Base-by-base conservation (phyloP, 768 basidiomycete genomes). In the Omphalotus guepiniiformis region DNA sequence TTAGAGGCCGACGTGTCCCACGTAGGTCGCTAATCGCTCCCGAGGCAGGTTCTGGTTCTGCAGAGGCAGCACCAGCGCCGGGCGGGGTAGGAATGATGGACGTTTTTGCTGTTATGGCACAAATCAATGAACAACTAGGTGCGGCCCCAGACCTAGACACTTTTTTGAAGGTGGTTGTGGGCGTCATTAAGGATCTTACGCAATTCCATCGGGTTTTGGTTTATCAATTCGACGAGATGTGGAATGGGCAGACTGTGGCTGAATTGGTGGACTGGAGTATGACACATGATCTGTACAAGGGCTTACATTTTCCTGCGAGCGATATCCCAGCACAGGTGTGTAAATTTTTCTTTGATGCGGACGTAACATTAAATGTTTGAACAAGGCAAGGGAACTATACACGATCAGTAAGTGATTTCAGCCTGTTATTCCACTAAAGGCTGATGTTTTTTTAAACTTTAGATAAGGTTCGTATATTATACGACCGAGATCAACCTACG, bases 161-260 rank as follows among this genome's bases (percentile, higher is more conserved):
- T 22, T 88, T 88, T 60, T 65, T 90, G 56, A 82, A 89, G 57
- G 73, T 89, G 39, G 76, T 80, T 1, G 86, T 85, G 3, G 86
- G 87, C 1, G 62, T 75, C 22, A 63, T 89, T 54, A 84, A 85
- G 64, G 87, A 93, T 60, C 59, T 93, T 49, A 85, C 85, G 12
- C 84, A 85, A 59, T 90, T 89, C 62, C 87, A 90, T 58, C 76
- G 88, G 18, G 85, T 88, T 26, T 66, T 93, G 63, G 72, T 88
- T 7, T 93, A 91, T 58, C 88, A 88, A 63, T 88, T 90, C 55
- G 85, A 90, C 62, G 83, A 87, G 56, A 47, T 61, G n/a, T 87
- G 82, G 80, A 88, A 88, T 57, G 87, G 87, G 16, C 76, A 85
- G 61, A 79, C 86, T 34, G 82, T 90, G 3, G 80, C 87, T 0